Conservation (phyloP, 2,329 filamentous ascomycete species). For the Monilinia fructigena region DNA sequence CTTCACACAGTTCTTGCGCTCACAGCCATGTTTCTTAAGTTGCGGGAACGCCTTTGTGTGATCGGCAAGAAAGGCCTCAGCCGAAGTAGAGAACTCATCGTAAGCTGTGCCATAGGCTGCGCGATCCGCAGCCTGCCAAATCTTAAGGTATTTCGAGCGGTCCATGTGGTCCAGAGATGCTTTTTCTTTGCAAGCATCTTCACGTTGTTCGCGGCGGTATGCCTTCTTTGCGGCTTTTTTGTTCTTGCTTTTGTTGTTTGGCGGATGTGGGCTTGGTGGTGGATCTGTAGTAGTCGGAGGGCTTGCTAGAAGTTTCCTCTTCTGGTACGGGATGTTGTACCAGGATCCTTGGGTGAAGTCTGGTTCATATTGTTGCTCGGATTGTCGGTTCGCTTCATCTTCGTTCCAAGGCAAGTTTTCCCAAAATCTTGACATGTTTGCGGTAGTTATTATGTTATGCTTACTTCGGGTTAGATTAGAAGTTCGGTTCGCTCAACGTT, state of each 20-base stretch:
- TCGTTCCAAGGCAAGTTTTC: neutral
- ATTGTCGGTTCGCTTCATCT: neutral
- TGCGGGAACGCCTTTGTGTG: neutral
- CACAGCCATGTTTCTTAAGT: neutral
- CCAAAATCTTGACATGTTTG: constrained; percentile 10
- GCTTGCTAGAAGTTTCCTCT: no score
- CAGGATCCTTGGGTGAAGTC: neutral
- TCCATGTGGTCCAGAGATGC: neutral
- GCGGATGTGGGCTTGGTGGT: neutral
- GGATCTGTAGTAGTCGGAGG: no score
- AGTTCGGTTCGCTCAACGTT: neutral
- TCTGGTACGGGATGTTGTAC: neutral
- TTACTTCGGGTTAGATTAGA: neutral
- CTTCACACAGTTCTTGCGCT: neutral
- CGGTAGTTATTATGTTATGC: neutral
- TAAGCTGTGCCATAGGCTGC: neutral
- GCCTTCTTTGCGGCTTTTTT: neutral
- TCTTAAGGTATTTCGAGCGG: neutral
- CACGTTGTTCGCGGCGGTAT: neutral
- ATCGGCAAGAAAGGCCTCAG: neutral
- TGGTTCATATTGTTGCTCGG: neutral
- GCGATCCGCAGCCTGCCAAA: neutral
- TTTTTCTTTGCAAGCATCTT: neutral
- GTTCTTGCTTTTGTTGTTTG: neutral
- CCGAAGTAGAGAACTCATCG: neutral